Percentiles rank a stretch among this genome's conserved stretches.
phyloP scores from a whole-genome alignment of 1,139 yeast species.

The Kodamaea sp. region DNA sequence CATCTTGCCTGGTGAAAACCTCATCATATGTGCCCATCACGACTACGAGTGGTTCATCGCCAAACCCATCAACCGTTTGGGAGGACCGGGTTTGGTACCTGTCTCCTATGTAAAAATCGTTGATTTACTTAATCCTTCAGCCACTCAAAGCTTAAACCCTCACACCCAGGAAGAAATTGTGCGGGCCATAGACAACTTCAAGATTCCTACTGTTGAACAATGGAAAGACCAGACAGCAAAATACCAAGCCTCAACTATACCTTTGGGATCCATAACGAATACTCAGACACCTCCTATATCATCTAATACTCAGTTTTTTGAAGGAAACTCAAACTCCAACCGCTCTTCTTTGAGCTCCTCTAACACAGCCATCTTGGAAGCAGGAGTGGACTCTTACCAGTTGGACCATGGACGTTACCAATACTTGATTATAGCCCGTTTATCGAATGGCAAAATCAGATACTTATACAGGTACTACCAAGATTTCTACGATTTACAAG shows the following conservation, averaged over 20 bases:
- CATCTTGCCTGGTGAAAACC: conserved; percentile 81
- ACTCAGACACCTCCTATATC: conserved; percentile 29
- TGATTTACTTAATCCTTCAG: conserved; percentile 57
- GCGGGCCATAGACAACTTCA: conserved; percentile 53
- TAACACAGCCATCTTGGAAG: conserved; percentile 49
- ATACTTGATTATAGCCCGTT: conserved; percentile 72
- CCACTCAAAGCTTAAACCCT: conserved; percentile 22
- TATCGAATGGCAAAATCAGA: conserved; percentile 69
- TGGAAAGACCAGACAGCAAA: conserved; percentile 93
- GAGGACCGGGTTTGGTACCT: conserved; percentile 97
- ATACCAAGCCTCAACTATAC: conserved; percentile 89
- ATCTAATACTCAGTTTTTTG: conserved; percentile 44
- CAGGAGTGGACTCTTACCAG: conserved; percentile 78
- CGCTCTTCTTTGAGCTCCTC: conserved; percentile 38
- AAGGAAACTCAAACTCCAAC: conserved; percentile 26
- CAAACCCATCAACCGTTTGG: conserved; percentile 89
- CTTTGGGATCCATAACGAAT: conserved; percentile 56
- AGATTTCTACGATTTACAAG: conserved; percentile 94
- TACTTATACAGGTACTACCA: conserved; percentile 87
- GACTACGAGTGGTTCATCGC: conserved; percentile 98
- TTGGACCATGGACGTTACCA: conserved; percentile 88
- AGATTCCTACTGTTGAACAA: conserved; percentile 88
- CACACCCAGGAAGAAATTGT: conserved; percentile 27
- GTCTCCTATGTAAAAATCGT: conserved; percentile 85
- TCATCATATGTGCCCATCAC: conserved; percentile 93